Evolutionary conservation across 768 basidiomycete genomes (phyloP), one percentile per base, ranked within the genome.

Genomic region (Pleurotus tuber-regium): DNA sequence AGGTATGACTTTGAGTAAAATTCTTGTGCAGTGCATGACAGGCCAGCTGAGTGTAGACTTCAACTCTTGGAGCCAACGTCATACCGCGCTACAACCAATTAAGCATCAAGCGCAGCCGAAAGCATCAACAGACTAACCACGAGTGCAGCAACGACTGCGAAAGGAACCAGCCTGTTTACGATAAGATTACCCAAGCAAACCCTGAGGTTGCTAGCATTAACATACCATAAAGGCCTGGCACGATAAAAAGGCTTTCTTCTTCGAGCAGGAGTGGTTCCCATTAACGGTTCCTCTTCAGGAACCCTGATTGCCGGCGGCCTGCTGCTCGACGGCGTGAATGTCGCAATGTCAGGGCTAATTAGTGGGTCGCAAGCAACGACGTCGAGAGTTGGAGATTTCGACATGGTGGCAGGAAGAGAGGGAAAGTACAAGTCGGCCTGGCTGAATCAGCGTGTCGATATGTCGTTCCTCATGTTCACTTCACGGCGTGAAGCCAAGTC

Each of bases 21-120:
- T 69, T 63, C 19, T 79, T 68, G 43, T 72, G 76, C 42, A 86
- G 60, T 18, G 71, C 72, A 53, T 78, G 75, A 68, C 91, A 92
- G 8, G 91, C 80, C 23, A 92, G 73, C 59, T 89, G 84, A 19
- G 86, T 90, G 67, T 81, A 89, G 24, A 92, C 81, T 67, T 90
- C 84, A 12, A 92, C 83, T 43, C 89, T 80, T 18, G 90, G 83
- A 11, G 88, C 87, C 25, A 89, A 69, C 3, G 90, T 92, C 86
- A 92, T 89, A 36, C 87, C 88, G 25, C 88, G 87, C 90, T 92
- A 58, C n/a, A 54, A 42, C 39, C 26, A 49, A 39, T 39, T 16
- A 7, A n/a, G 30, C 14, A 14, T 24, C 36, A 36, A 43, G 35
- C 44, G 31, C 21, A 19, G 25, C 16, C 11, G 14, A n/a, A 9